Base-by-base conservation (phyloP, 371 early-diverging fungal species). In the Apophysomyces elegans region DNA sequence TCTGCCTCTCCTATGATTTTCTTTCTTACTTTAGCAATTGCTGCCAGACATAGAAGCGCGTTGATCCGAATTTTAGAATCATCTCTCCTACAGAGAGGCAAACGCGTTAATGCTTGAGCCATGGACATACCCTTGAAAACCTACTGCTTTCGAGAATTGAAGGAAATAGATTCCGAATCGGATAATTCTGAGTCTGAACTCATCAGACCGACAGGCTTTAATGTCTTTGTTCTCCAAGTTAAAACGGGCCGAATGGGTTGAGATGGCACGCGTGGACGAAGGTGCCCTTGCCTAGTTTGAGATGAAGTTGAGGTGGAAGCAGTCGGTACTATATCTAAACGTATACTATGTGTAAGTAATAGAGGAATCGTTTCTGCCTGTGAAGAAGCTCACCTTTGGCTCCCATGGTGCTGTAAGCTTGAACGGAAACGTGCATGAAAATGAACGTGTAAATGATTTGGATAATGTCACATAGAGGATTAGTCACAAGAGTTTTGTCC, bases 171-270 rank as follows among this genome's bases (percentile, higher is more conserved):
- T 37, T 84, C 86, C 16, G 85, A 78, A 72, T 90, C 91, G 2
- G 88, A 88, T 47, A 85, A 43, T 64, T 88, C 88, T 13, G 89
- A 88, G 59, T 89, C 89, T 36, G 89, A 88, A 44, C 84, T 85
- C 1, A 76, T 69, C 36, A 69, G 35, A 16, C 72, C 57, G 50
- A 54, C 38, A 37, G 43, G 4, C 37, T 59, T 62, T 36, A 54
- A 45, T 32, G 59, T 56, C n/a, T 43, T 38, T 0, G 47, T 13
- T 59, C 69, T 56, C 74, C 72, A 79, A 46, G 72, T 64, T 9
- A 75, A 59, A 16, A 65, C 68, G 1, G 67, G 59, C 37, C 44
- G 58, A 44, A 43, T n/a, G 1, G 63, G 38, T 50, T 62, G 44
- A 46, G 37, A 57, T 12, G 54, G 37, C 12, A 57, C 61, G 11